Evolutionary conservation across 768 basidiomycete genomes (phyloP).

Genomic region (Pleurotus sapidus): DNA sequence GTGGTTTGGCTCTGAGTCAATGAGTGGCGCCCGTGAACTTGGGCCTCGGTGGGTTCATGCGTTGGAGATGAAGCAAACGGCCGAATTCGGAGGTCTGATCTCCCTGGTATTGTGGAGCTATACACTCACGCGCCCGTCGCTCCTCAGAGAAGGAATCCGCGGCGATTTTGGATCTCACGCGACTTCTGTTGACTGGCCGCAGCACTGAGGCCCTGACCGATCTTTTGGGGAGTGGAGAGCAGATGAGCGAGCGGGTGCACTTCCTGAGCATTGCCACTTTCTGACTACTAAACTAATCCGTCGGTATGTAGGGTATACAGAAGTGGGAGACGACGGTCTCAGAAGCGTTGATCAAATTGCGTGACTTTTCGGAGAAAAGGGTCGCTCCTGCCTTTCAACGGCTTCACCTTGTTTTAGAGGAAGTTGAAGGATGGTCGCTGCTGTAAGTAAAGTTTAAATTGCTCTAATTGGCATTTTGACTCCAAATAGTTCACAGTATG

Average conservation of each 20-base stretch:
- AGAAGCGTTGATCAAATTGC: slow-evolving; percentile 68
- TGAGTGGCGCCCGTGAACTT: slow-evolving; percentile 65
- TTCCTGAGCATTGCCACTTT: slow-evolving; percentile 3
- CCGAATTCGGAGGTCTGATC: slow-evolving; percentile 63
- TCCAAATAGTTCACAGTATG: slow-evolving; percentile 51
- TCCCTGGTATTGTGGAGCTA: slow-evolving; percentile 6
- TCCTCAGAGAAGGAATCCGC: slow-evolving; percentile 55
- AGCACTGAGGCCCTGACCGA: slow-evolving; percentile 70
- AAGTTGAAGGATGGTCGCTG: slow-evolving; percentile 75
- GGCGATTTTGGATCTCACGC: slow-evolving; percentile 69
- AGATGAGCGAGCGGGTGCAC: slow-evolving; percentile 78
- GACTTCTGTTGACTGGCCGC: slow-evolving; percentile 66
- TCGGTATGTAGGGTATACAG: slow-evolving; percentile 56
- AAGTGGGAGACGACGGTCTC: slow-evolving; percentile 79
- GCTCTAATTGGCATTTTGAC: slow-evolving; percentile 10
- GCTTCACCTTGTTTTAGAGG: slow-evolving; percentile 70
- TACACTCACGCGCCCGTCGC: slow-evolving; percentile 10
- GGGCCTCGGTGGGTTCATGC: slow-evolving; percentile 72
- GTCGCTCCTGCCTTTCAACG: slow-evolving; percentile 76
- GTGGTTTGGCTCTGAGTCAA: slow-evolving; percentile 72
- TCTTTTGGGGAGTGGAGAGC: slow-evolving; percentile 74
- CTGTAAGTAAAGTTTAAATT: slow-evolving; percentile 42
- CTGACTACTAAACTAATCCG: slow-evolving; percentile 16
- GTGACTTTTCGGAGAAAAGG: slow-evolving; percentile 70
- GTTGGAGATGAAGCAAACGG: slow-evolving; percentile 61